A percentile compares a stretch with the other conserved stretches of the same genome.
These are phyloP conservation scores for Sanguinoderma infundibulare DNA, from an alignment of 1,284 basidiomycete species.

Conservation along the genomic window DNA sequence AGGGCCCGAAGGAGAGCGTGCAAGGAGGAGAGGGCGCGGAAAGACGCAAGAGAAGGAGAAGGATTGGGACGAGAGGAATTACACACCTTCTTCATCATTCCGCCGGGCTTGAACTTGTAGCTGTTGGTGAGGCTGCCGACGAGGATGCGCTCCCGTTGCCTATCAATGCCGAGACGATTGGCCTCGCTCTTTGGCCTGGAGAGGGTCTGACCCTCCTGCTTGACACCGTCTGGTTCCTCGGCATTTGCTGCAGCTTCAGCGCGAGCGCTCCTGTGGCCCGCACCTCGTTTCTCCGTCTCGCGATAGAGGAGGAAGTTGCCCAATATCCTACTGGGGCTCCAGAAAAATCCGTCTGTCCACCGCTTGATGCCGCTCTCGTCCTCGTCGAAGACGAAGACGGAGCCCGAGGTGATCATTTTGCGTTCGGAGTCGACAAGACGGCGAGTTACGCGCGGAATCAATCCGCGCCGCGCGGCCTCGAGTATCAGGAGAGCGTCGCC, in stretches of 20 bases:
- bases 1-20: background rate
- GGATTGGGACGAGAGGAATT: background rate
- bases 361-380: slow-evolving; percentile 97
- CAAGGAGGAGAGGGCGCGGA: background rate
- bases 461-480: slow-evolving; percentile 88
- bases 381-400: slow-evolving; percentile 98
- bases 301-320: slow-evolving; percentile 96
- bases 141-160: slow-evolving; percentile 77
- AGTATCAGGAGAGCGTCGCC: slow-evolving; percentile 95
- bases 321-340: slow-evolving; percentile 87
- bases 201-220: slow-evolving; percentile 50
- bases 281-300: slow-evolving; percentile 84
- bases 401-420: slow-evolving; percentile 91
- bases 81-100: slow-evolving; percentile 93
- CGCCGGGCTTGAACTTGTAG: slow-evolving; percentile 89
- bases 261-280: slow-evolving; percentile 57
- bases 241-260: slow-evolving; percentile 38
- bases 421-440: slow-evolving; percentile 92
- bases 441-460: slow-evolving; percentile 93
- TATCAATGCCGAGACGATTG: slow-evolving; percentile 54
- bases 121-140: slow-evolving; percentile 90
- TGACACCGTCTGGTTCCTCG: slow-evolving; percentile 33
- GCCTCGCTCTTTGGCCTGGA: slow-evolving; percentile 67
- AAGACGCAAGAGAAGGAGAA: background rate
- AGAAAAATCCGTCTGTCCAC: slow-evolving; percentile 97